phyloP scores from a whole-genome alignment of 2,329 filamentous ascomycete species.

The Paracoccidioides lutzii region DNA sequence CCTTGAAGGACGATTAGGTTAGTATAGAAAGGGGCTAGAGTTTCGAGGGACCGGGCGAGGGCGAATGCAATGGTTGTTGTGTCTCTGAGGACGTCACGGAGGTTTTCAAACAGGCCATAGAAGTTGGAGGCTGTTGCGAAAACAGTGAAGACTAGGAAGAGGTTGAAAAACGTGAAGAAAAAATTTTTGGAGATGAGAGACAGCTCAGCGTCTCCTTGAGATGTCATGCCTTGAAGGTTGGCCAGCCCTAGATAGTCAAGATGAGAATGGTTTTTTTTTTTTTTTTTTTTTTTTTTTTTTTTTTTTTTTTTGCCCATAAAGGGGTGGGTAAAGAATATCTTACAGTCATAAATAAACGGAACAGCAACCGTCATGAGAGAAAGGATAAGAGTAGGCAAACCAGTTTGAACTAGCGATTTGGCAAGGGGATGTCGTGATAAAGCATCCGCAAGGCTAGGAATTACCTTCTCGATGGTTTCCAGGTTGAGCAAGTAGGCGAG shows the following conservation, averaged over 20 bases:
- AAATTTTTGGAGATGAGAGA: conserved; percentile 97
- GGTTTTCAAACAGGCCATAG: conserved; percentile 47
- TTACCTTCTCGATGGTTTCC: conserved; percentile 61
- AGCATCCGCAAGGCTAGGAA: conserved; percentile 55
- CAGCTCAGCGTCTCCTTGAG: conserved; percentile 83
- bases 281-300: not conserved
- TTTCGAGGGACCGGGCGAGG: conserved; percentile 62
- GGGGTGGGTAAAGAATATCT: conserved; percentile 16
- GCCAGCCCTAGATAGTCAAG: conserved; percentile 46
- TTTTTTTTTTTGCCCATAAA: not conserved
- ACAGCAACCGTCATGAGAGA: conserved; percentile 81
- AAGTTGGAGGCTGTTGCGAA: conserved; percentile 70
- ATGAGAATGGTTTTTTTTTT: not conserved
- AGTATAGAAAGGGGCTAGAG: conserved; percentile 71
- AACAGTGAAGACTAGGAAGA: conserved; percentile 87
- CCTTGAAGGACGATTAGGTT: conserved; percentile 91
- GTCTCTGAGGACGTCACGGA: conserved; percentile 64
- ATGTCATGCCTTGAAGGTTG: conserved; percentile 86
- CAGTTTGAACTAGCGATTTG: conserved; percentile 69
- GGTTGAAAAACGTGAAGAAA: conserved; percentile 98
- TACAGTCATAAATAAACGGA: conserved; percentile 86
- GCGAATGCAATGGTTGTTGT: conserved; percentile 63
- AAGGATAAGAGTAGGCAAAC: conserved; percentile 70
- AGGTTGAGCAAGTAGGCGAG: conserved; percentile 70
- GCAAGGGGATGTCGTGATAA: conserved; percentile 57